Base-by-base conservation (phyloP, 169 alveolate genomes). In the Plasmodium berghei region DNA sequence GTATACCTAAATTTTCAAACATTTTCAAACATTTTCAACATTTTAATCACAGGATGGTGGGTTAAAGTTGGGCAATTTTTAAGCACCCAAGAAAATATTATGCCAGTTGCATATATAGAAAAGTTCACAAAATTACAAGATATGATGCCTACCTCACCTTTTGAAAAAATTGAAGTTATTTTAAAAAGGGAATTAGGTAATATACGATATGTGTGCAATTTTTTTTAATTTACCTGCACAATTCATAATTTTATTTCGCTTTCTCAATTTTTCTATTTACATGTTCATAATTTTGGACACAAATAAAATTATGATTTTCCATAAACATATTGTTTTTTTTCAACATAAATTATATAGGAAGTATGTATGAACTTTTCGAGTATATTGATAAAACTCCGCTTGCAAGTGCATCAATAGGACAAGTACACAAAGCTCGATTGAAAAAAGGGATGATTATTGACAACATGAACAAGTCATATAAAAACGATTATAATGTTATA, bases 61-160 rank as follows among this genome's bases (percentile, higher is more conserved):
- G 97, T 96, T 34, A 97, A 96, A 75, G 97, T 97, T 9, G 98
- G 98, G 22, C 98, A 97, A 87, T 95, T 97, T 85, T 73, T 97
- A 91, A 95, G 98, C 74, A 97, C 98, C 2, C 95, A 97, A 72
- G 93, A 96, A 63, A 98, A 97, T 62, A 73, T 97, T 73, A 88
- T 97, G 72, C 98, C 98, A 18, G 77, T 75, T 73, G 96, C 95
- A 86, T 97, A 96, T 90, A 87, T 97, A 46, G 94, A 93, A 34
- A 96, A 96, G 83, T 87, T 97, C 42, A 90, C 95, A 6, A 95
- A 94, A 64, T 93, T 97, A 48, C 98, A 97, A 56, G 98, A 97
- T 66, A 89, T 90, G 93, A 95, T 97, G 96, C 98, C 98, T 14
- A 94, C 95, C 54, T 91, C 96, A 20, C 89, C 92, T 22, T 92